Evolutionary conservation across 169 alveolate species (phyloP).

Genomic region (Miamiensis avidus): DNA sequence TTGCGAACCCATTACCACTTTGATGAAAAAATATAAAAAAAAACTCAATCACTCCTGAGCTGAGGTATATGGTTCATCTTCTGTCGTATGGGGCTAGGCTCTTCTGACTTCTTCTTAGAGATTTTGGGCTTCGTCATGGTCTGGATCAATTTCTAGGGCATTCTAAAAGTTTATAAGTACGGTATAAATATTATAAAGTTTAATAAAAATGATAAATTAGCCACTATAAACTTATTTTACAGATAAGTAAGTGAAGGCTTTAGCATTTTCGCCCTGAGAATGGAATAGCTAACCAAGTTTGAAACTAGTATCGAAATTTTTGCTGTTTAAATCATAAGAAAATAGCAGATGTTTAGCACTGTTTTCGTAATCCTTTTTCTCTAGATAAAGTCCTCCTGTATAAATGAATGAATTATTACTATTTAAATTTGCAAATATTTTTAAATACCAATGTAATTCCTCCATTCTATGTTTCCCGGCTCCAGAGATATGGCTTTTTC

Average conservation of each 20-base stretch:
- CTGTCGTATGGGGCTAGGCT: too few relatives aligned
- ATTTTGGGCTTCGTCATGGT: background rate
- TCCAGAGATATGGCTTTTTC: conserved; percentile 69
- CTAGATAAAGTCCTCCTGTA: conserved; percentile 30
- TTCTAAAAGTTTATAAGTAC: background rate
- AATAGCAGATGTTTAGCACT: conserved; percentile 38
- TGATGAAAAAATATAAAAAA: too few relatives aligned
- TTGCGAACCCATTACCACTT: too few relatives aligned
- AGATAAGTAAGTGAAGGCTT: background rate
- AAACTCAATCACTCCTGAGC: too few relatives aligned
- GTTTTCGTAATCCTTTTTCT: conserved; percentile 24
- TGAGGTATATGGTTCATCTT: too few relatives aligned
- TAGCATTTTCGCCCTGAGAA: background rate
- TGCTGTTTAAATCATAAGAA: conserved; percentile 13
- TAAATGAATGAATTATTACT: background rate
- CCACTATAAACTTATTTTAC: background rate
- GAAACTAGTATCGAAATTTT: conserved; percentile 2
- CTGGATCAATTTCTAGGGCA: background rate
- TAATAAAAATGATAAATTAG: background rate
- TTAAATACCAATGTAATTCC: conserved; percentile 22
- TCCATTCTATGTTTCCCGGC: conserved; percentile 71
- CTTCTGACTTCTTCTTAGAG: background rate
- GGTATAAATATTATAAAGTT: background rate
- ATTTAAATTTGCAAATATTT: too few relatives aligned
- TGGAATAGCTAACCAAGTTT: conserved; percentile 5